phyloP scores from a whole-genome alignment of 2,329 filamentous ascomycete species.

The Tolypocladium album region DNA sequence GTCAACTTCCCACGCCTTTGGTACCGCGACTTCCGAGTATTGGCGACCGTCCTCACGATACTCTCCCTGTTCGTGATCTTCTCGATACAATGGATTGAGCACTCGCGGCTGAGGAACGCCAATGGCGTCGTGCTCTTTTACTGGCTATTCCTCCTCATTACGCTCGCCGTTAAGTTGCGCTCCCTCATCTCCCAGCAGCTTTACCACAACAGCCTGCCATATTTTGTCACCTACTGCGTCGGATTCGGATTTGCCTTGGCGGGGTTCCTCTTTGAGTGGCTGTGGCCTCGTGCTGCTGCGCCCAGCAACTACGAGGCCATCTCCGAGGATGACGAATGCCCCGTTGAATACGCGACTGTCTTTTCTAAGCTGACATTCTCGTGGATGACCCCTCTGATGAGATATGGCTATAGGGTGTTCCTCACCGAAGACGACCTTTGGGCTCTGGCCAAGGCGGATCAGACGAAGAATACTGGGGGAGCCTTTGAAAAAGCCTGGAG shows the following conservation, averaged over 20 bases:
- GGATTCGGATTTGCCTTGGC: conserved; percentile 58
- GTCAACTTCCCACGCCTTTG: conserved; percentile 58
- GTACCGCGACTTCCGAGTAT: conserved; percentile 76
- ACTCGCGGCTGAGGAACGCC: conserved; percentile 70
- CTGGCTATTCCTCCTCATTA: conserved; percentile 79
- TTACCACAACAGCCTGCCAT: conserved; percentile 54
- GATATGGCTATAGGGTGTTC: conserved; percentile 80
- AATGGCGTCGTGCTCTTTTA: conserved; percentile 86
- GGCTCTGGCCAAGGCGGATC: conserved; percentile 74
- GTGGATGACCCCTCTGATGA: conserved; percentile 99
- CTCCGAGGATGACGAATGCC: conserved; percentile 51
- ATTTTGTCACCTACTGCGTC: conserved; percentile 67
- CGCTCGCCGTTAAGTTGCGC: conserved; percentile 71
- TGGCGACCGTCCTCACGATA: conserved; percentile 64
- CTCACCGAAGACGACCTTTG: conserved; percentile 93
- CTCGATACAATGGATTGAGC: conserved; percentile 75
- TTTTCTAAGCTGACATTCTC: conserved; percentile 91
- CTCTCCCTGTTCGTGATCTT: conserved; percentile 66
- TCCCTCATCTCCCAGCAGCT: conserved; percentile 72
- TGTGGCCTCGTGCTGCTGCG: conserved; percentile 64
- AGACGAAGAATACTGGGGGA: conserved; percentile 61
- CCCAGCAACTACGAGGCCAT: conserved; percentile 46
- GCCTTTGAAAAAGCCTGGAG: conserved; percentile 69
- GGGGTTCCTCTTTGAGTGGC: conserved; percentile 74
- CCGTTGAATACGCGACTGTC: conserved; percentile 82